These are phyloP conservation scores for Amaranthus cruentus DNA, from an alignment of 148 eudicot genomes.

Conservation along the genomic window DNA sequence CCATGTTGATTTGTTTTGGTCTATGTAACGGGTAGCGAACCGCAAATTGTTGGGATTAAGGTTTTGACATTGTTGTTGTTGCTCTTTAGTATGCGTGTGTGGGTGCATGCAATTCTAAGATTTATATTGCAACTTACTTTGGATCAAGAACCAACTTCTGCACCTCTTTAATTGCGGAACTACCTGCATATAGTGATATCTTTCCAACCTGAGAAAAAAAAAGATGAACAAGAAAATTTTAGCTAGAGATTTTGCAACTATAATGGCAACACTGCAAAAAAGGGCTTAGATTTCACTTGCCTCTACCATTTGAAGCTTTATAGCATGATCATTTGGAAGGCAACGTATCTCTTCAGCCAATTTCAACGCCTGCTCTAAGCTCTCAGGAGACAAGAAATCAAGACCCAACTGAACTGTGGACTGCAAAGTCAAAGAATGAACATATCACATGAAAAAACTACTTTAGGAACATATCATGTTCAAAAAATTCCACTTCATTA, in stretches of 20 bases:
- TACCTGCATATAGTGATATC: slow-evolving; percentile 89
- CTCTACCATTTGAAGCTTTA: slow-evolving; percentile 94
- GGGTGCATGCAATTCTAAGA: neutral
- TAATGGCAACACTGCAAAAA: slow-evolving; percentile 1
- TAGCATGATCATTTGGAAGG: slow-evolving; percentile 84
- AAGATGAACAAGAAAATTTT: slow-evolving; percentile 8
- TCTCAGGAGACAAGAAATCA: slow-evolving; percentile 92
- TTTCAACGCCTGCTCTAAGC: slow-evolving; percentile 60
- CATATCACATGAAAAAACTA: slow-evolving; percentile 5
- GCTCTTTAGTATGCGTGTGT: too few relatives aligned
- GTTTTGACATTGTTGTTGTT: too few relatives aligned
- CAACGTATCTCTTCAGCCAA: slow-evolving; percentile 83
- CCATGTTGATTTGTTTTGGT: too few relatives aligned
- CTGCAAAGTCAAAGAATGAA: slow-evolving; percentile 35
- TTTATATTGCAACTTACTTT: slow-evolving; percentile 56
- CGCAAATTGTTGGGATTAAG: too few relatives aligned
- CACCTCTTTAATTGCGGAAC: slow-evolving; percentile 93
- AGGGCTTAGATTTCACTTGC: slow-evolving; percentile 26
- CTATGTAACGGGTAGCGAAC: too few relatives aligned
- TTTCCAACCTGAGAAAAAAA: slow-evolving; percentile 74
- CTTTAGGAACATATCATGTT: neutral
- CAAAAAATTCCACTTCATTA: neutral
- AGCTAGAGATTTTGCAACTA: neutral
- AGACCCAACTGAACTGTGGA: slow-evolving; percentile 90
- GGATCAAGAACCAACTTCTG: slow-evolving; percentile 89